Evolutionary conservation across 108 stramenopile genomes (phyloP), one percentile per base, ranked within the genome.

Genomic region (Stephanodiscus minutulus): DNA sequence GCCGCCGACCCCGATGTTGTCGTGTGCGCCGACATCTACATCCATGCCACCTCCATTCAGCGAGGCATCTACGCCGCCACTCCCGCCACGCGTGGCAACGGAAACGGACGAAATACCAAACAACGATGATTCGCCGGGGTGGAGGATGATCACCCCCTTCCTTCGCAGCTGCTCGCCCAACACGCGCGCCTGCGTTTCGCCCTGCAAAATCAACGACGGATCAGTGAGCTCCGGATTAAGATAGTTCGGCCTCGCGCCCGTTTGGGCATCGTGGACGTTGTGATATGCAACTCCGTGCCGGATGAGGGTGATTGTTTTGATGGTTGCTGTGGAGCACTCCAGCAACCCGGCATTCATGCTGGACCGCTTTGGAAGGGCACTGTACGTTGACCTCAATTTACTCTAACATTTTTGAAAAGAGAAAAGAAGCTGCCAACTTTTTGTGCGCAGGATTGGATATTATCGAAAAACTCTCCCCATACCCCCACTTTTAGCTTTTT

Each of bases 281-380:
- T 89, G 91, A 11, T 52, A 47, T 1, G 91, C 91, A 52, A 88
- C 87, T 9, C 91, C 88, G 57, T 92, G 91, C 12, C 91, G 87
- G 61, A 92, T 83, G 15, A 92, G 69, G 53, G 84, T 87, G 36
- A 91, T 64, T 7, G 90, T 88, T 66, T 77, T 70, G 36, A 59
- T 24, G 20, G 29, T 65, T 28, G 56, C 36, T 21, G 47, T 18
- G 37, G 33, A 43, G 24, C 31, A 5, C 5, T 33, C 5, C 31
- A 5, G 31, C 31, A 5, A 44, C 15, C 15, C 15, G 43, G 15
- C 12, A 44, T 44, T 13, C 43, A 44, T 44, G 8, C 11, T 39
- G 35, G n/a, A n/a, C n/a, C n/a, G n/a, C n/a, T n/a, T n/a, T n/a
- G n/a, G n/a, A n/a, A n/a, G n/a, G n/a, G n/a, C n/a, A n/a, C n/a